Base-by-base conservation (phyloP, 352 stramenopile species). In the Phytophthora cactorum region DNA sequence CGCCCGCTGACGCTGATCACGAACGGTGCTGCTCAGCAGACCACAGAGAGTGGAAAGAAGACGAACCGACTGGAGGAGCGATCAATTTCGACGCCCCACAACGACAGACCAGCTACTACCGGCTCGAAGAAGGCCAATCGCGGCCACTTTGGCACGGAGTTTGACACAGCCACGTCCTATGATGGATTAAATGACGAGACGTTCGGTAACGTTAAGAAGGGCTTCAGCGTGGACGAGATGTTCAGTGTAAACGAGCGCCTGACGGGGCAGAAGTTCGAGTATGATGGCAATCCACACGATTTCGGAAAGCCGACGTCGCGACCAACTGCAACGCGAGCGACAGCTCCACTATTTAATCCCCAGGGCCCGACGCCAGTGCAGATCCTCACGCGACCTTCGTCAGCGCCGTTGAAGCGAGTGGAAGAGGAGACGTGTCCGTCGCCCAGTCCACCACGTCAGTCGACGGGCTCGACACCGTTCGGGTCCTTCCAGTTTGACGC, bases 251-350 rank as follows among this genome's bases (percentile, higher is more conserved):
- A 98, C 73, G 93, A 98, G 81, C 79, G 81, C 59, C 70, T 98
- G 34, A 92, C 92, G 17, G 95, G 95, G 12, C 77, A 90, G 25
- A 98, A 98, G 66, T 97, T 98, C 32, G 88, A 92, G 34, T 98
- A 98, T 63, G 91, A 98, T 78, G 96, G 96, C 25, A 98, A 98
- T 71, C 94, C 96, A 31, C 94, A 98, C 68, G 81, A 97, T 52
- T 98, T 98, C 66, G 92, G 90, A 5, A 97, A 93, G 66, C 76
- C 72, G 17, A 69, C 59, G 50, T 61, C 56, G 38, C 68, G 52
- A 11, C 47, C 62, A 60, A 66, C 50, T 28, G 47, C 68, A 38
- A 71, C 67, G 41, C 59, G 54, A 66, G 66, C 59, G 22, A 55
- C 60, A 41, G 70, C 68, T 65, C 70, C 70, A 38, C 57, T 90